Conservation (phyloP, 331 rosid genomes). For the Malus hybrid region DNA sequence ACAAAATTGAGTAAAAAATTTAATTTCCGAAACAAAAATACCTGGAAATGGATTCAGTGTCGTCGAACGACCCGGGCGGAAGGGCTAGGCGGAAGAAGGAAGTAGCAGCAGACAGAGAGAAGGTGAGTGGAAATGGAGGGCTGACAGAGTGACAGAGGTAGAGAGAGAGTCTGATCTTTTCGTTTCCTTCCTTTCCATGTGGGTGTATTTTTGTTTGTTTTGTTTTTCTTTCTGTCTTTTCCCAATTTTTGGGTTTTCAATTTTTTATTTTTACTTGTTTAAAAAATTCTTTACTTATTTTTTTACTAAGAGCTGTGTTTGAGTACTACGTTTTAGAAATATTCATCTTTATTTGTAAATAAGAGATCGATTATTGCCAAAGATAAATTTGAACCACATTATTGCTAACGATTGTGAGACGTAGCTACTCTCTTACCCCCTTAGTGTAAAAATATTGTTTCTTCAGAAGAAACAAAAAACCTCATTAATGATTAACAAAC, state of each 20-base stretch:
- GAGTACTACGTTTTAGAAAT: no score
- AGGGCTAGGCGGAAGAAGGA: conserved; percentile 18
- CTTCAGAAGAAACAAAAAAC: no score
- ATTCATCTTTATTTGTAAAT: no score
- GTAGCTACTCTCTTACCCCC: no score
- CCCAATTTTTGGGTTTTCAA: not conserved
- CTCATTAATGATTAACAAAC: no score
- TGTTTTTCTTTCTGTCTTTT: not conserved
- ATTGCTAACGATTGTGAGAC: no score
- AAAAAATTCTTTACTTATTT: not conserved
- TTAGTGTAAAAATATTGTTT: no score
- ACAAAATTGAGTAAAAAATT: not conserved
- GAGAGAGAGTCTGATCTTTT: conserved; percentile 25
- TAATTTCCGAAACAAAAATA: not conserved
- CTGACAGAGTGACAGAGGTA: conserved; percentile 10
- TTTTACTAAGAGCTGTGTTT: no score
- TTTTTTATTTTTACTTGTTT: not conserved
- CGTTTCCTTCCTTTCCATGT: conserved; percentile 38
- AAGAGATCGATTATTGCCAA: accelerated
- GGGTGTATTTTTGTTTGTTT: conserved; percentile 6
- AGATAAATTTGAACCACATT: no score
- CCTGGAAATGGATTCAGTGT: conserved; percentile 16
- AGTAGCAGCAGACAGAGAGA: conserved; percentile 5
- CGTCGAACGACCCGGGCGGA: conserved; percentile 11
- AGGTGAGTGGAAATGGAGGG: not conserved